Evolutionary conservation across 805 yeast species (phyloP).

Genomic region (Blastobotrys parvus): DNA sequence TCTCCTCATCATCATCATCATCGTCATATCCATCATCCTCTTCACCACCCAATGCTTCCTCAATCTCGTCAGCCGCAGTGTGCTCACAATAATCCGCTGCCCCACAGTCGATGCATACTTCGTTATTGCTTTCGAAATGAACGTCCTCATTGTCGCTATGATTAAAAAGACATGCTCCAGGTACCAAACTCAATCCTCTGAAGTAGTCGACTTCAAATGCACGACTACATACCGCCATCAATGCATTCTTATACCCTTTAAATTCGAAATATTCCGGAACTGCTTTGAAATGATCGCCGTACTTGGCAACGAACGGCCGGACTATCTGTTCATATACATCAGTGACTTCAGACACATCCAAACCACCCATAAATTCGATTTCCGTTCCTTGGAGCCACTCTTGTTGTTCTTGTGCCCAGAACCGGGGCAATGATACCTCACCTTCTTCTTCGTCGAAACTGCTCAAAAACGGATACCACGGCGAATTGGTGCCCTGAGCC

Average conservation of each 20-base stretch:
- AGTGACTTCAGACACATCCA: conserved; percentile 39
- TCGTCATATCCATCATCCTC: conserved; percentile 10
- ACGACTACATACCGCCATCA: conserved; percentile 60
- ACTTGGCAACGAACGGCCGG: conserved; percentile 19
- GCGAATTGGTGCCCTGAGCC: conserved; percentile 51
- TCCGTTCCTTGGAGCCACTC: conserved; percentile 51
- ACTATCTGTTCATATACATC: conserved; percentile 33
- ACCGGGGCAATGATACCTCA: conserved; percentile 42
- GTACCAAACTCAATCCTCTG: conserved; percentile 71
- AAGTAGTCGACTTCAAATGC: conserved; percentile 74
- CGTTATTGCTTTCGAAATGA: conserved; percentile 51
- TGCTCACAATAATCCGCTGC: conserved; percentile 36
- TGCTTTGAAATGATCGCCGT: conserved; percentile 14
- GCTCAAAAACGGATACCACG: conserved; percentile 65
- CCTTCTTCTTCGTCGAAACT: conserved; percentile 23
- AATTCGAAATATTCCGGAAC: conserved; percentile 10
- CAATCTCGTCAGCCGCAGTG: conserved; percentile 15
- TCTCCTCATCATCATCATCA: conserved; percentile 14
- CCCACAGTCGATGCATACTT: conserved; percentile 48
- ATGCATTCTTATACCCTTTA: conserved; percentile 38
- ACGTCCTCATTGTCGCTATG: conserved; percentile 58
- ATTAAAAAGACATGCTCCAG: conserved; percentile 86
- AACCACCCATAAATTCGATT: conserved; percentile 49
- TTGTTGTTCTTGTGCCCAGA: conserved; percentile 50
- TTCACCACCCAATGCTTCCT: conserved; percentile 8